Evolutionary conservation across 805 yeast genomes (phyloP).

Genomic region (fission yeast (Schizosaccharomyces pombe)): DNA sequence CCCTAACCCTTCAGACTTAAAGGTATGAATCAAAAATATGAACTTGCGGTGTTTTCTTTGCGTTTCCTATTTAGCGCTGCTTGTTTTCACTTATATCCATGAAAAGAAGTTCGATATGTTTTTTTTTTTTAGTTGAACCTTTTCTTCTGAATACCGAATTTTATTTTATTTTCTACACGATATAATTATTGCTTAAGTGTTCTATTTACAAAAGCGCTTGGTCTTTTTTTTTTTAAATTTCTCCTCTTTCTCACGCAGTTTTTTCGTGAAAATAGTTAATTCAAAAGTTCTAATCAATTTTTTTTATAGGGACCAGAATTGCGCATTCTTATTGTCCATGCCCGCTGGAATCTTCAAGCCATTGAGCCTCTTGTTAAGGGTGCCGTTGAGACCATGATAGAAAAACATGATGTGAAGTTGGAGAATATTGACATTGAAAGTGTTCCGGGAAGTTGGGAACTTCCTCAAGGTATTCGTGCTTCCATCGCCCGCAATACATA

Average conservation of each 20-base stretch:
- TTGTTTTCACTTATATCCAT: no score
- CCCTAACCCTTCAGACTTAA: background rate
- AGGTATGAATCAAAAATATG: no score
- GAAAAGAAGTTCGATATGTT: no score
- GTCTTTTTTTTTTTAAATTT: no score
- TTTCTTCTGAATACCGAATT: no score
- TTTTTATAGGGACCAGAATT: constrained; percentile 18
- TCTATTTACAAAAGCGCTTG: no score
- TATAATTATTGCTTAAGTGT: no score
- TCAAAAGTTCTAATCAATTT: background rate
- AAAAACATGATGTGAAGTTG: constrained; percentile 43
- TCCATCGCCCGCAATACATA: constrained; percentile 13
- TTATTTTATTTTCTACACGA: no score
- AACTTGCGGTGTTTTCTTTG: no score
- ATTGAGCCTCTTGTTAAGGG: constrained; percentile 66
- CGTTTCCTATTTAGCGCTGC: no score
- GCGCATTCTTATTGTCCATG: constrained; percentile 71
- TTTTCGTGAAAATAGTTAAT: background rate
- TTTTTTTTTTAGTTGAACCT: no score
- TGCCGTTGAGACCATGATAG: constrained; percentile 31
- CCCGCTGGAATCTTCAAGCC: constrained; percentile 74
- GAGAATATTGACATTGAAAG: constrained; percentile 59
- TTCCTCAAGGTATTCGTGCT: constrained; percentile 25
- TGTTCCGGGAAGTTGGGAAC: constrained; percentile 88
- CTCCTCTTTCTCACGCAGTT: no score